Evolutionary conservation across 441 rosid species (phyloP).

Genomic region (Populus hybrid): DNA sequence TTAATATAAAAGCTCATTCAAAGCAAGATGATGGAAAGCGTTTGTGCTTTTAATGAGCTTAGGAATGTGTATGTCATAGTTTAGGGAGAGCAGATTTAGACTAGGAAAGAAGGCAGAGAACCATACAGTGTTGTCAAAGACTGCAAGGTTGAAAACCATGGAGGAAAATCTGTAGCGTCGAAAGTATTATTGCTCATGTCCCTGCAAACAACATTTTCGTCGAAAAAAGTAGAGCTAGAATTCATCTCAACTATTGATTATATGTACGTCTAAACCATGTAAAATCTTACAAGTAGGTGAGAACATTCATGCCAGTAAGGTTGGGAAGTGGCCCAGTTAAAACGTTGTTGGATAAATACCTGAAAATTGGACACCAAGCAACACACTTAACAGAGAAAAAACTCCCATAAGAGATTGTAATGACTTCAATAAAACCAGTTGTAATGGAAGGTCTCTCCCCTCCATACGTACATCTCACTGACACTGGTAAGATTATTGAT

Average conservation of each 20-base stretch:
- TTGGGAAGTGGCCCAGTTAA: constrained; percentile 60
- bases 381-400: constrained; percentile 4
- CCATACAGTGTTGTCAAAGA: constrained; percentile 69
- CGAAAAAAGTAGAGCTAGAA: background rate
- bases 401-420: background rate
- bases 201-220: constrained; percentile 37
- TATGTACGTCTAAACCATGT: background rate
- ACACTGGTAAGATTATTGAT: constrained; percentile 51
- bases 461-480: constrained; percentile 54
- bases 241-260: background rate
- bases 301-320: constrained; percentile 51
- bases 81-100: background rate
- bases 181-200: constrained; percentile 79
- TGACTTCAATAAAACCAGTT: background rate
- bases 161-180: constrained; percentile 40
- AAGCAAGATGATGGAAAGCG: background rate
- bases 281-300: constrained; percentile 53
- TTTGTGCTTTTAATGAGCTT: background rate
- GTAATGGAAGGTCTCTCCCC: background rate
- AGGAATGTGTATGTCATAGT: background rate
- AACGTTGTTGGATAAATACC: constrained; percentile 65
- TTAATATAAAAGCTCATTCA: too few relatives aligned
- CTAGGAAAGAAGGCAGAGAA: background rate
- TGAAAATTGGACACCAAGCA: constrained; percentile 25
- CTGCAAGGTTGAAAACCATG: constrained; percentile 45